phyloP scores from a whole-genome alignment of 805 yeast species.

The Metschnikowia hibisci region DNA sequence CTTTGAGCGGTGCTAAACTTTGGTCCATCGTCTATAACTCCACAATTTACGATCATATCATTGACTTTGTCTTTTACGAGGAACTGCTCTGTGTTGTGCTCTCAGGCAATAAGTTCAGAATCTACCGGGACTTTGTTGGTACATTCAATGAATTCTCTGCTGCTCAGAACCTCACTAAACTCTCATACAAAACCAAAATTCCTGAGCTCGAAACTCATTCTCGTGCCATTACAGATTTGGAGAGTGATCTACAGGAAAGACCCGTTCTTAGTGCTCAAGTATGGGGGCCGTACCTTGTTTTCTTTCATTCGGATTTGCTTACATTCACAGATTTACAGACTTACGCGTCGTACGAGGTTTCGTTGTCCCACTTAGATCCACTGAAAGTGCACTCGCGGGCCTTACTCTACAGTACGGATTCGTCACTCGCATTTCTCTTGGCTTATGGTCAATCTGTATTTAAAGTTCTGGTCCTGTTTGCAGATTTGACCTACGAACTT shows the following conservation, averaged over 20 bases:
- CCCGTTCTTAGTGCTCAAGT: slow-evolving; percentile 28
- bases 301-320: slow-evolving; percentile 34
- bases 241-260: slow-evolving; percentile 29
- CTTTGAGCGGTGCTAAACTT: slow-evolving; percentile 32
- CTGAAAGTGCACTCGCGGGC: slow-evolving; percentile 22
- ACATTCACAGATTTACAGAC: slow-evolving; percentile 36
- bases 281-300: slow-evolving; percentile 43
- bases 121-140: slow-evolving; percentile 63
- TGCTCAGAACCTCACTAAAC: slow-evolving; percentile 14
- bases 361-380: slow-evolving; percentile 21
- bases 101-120: slow-evolving; percentile 49
- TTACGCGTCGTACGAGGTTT: slow-evolving; percentile 38
- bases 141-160: slow-evolving; percentile 53
- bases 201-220: background rate
- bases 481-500: slow-evolving; percentile 22
- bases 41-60: slow-evolving; percentile 50
- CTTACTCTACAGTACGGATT: slow-evolving; percentile 11
- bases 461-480: slow-evolving; percentile 24
- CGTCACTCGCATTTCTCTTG: slow-evolving; percentile 21
- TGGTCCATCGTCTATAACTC: slow-evolving; percentile 36
- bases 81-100: slow-evolving; percentile 58
- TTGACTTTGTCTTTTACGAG: slow-evolving; percentile 45
- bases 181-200: background rate
- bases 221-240: slow-evolving; percentile 29
- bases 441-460: slow-evolving; percentile 28